Evolutionary conservation across 108 stramenopile genomes (phyloP).

Genomic region (Epipyxis sp.): DNA sequence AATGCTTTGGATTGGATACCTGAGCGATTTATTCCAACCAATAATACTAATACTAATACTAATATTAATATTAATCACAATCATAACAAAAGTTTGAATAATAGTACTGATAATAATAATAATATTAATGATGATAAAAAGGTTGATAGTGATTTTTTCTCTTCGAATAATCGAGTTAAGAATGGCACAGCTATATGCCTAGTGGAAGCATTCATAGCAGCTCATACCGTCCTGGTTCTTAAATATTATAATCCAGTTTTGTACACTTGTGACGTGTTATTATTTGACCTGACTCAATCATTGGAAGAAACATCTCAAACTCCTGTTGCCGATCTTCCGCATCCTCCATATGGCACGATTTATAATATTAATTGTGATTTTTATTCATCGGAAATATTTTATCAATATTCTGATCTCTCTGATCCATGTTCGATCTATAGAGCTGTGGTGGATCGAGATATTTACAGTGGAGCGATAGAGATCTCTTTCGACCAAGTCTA

Average conservation of each 20-base stretch:
- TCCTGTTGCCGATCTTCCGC: slow-evolving; percentile 1
- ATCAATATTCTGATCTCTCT: not conserved
- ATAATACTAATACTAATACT: too few species aligned
- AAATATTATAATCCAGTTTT: not conserved
- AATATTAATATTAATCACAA: too few species aligned
- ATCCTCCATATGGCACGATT: slow-evolving; percentile 12
- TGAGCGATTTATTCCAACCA: too few species aligned
- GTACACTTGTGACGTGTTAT: not conserved
- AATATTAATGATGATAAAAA: too few species aligned
- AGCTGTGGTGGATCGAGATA: not conserved
- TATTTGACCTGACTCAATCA: not conserved
- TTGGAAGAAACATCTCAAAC: not conserved
- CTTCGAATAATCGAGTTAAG: too few species aligned
- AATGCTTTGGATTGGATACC: slow-evolving; percentile 10
- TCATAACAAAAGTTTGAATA: too few species aligned
- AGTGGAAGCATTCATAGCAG: not conserved
- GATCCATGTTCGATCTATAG: slow-evolving; percentile 12
- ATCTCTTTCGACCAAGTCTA: slow-evolving; percentile 2
- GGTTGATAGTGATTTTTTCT: not conserved
- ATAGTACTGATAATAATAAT: too few species aligned
- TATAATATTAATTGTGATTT: not conserved
- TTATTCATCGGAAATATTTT: slow-evolving; percentile 18
- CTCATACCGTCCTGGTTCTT: slow-evolving; percentile 3
- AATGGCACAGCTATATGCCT: too few species aligned
- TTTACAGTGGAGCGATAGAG: not conserved